Evolutionary conservation across 2,329 filamentous ascomycete genomes (phyloP).

Genomic region (Myriosclerotinia duriaeana): DNA sequence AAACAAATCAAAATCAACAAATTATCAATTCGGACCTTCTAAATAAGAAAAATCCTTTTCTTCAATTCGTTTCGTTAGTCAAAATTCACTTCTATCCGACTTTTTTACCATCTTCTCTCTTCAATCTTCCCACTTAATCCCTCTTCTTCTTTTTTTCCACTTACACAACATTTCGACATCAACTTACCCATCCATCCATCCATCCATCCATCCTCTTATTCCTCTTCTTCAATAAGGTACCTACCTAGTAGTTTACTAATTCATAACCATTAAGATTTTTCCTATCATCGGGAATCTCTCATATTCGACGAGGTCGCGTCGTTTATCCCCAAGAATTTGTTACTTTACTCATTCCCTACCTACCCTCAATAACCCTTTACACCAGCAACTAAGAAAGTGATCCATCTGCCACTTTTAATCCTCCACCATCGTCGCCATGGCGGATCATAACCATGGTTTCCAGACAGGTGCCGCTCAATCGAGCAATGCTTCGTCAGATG

Average conservation of each 20-base stretch:
- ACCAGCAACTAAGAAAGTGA: background rate
- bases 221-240: constrained; percentile 6
- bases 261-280: constrained; percentile 4
- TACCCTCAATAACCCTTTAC: background rate
- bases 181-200: constrained; percentile 4
- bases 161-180: constrained; percentile 20
- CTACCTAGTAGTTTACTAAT: background rate
- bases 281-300: constrained; percentile 3
- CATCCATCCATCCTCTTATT: background rate
- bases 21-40: constrained; percentile 10
- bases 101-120: background rate
- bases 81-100: background rate
- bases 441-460: constrained; percentile 23
- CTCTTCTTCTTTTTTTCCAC: constrained; percentile 16
- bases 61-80: background rate
- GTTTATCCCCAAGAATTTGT: constrained; percentile 16
- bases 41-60: background rate
- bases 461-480: constrained; percentile 22
- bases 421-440: constrained; percentile 28
- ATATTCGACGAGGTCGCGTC: constrained; percentile 21
- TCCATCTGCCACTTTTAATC: background rate
- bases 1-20: background rate
- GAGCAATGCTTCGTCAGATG: constrained; percentile 27
- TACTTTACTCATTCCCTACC: constrained; percentile 18
- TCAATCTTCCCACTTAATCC: background rate